These are phyloP conservation scores for Fusarium phyllophilum DNA, from an alignment of 2,329 filamentous ascomycete species.

Conservation along the genomic window DNA sequence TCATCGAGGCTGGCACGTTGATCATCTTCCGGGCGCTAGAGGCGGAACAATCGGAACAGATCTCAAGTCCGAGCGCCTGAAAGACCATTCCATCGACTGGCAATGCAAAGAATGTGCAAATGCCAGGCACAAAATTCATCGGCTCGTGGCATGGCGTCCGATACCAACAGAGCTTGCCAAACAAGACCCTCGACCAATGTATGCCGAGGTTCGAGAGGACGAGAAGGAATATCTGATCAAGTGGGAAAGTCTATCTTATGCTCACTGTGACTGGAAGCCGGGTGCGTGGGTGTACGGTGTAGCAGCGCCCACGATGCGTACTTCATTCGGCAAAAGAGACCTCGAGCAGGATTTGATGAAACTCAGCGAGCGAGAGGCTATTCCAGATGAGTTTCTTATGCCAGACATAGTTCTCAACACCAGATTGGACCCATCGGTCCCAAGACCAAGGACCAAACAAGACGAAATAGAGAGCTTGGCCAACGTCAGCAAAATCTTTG, in stretches of 20 bases:
- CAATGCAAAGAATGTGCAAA: constrained; percentile 81
- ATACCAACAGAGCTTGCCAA: constrained; percentile 43
- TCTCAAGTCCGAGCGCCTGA: constrained; percentile 63
- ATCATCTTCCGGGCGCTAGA: constrained; percentile 74
- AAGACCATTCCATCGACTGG: constrained; percentile 81
- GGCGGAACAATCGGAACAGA: constrained; percentile 49
- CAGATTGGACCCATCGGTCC: constrained; percentile 60
- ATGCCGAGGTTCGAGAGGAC: constrained; percentile 65
- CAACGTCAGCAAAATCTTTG: constrained; percentile 77
- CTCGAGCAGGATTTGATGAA: constrained; percentile 67
- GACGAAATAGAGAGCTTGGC: constrained; percentile 77
- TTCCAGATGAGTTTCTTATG: constrained; percentile 86
- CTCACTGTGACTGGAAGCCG: constrained; percentile 85
- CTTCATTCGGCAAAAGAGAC: constrained; percentile 79
- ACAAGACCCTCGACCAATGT: constrained; percentile 20
- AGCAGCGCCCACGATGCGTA: constrained; percentile 70
- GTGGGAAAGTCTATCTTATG: constrained; percentile 84
- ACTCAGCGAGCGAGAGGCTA: constrained; percentile 78
- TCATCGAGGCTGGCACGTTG: constrained; percentile 81
- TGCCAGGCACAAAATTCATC: constrained; percentile 73
- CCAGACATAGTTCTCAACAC: constrained; percentile 91
- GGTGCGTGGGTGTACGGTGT: constrained; percentile 89
- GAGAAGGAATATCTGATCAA: constrained; percentile 94
- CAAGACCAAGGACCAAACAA: constrained; percentile 68
- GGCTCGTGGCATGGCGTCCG: constrained; percentile 91